Percentiles rank a stretch among this genome's conserved stretches.
Evolutionary conservation across 1,284 basidiomycete species (phyloP).

Genomic region (Trametes versicolor): DNA sequence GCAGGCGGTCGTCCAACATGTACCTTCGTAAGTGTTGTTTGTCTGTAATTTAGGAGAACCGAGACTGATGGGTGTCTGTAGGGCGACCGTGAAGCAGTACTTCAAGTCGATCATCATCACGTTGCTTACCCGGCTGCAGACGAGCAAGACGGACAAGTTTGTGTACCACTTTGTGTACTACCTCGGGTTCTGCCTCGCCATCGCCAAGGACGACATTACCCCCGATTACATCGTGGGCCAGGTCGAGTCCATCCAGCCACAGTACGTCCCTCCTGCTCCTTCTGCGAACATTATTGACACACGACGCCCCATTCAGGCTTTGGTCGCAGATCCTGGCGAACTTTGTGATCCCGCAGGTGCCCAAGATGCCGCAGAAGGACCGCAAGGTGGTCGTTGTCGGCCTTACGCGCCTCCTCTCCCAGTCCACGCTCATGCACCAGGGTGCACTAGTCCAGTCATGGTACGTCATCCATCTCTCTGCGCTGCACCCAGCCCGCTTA

Average conservation of each 20-base stretch:
- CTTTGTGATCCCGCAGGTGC: slow-evolving; percentile 85
- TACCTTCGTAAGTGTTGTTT: slow-evolving; percentile 71
- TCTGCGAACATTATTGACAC: neutral
- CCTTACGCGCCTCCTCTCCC: slow-evolving; percentile 81
- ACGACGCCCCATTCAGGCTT: slow-evolving; percentile 58
- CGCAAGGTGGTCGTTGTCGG: slow-evolving; percentile 90
- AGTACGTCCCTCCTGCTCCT: slow-evolving; percentile 58
- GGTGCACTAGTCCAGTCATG: slow-evolving; percentile 74
- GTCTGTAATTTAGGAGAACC: neutral
- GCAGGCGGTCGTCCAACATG: slow-evolving; percentile 77
- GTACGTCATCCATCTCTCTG: slow-evolving; percentile 52
- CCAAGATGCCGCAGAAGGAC: slow-evolving; percentile 84
- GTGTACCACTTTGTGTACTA: slow-evolving; percentile 88
- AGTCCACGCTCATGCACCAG: slow-evolving; percentile 74
- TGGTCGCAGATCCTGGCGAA: slow-evolving; percentile 87
- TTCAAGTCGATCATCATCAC: slow-evolving; percentile 84
- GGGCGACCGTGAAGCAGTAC: slow-evolving; percentile 75
- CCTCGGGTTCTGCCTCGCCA: slow-evolving; percentile 77
- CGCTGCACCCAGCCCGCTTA: neutral
- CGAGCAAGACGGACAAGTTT: slow-evolving; percentile 91
- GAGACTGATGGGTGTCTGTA: slow-evolving; percentile 43
- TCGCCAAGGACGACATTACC: slow-evolving; percentile 76
- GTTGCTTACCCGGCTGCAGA: slow-evolving; percentile 87
- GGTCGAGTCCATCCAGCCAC: slow-evolving; percentile 88
- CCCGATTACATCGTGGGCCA: slow-evolving; percentile 83